These are phyloP conservation scores for Penicillium corylophilum DNA, from an alignment of 2,329 filamentous ascomycete genomes.

Conservation along the genomic window DNA sequence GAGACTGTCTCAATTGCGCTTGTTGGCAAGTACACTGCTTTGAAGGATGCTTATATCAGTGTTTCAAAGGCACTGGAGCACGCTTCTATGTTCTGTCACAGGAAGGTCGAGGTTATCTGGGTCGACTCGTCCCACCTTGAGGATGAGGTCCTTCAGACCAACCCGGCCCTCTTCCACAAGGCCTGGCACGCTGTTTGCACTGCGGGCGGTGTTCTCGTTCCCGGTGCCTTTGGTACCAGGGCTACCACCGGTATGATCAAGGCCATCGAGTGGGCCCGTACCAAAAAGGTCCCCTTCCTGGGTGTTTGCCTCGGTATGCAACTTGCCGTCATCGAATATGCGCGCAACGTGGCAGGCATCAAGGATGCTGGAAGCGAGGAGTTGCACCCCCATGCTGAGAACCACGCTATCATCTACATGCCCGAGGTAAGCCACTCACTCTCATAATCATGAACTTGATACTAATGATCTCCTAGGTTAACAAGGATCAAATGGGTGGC, in stretches of 20 bases:
- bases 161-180: slow-evolving; percentile 75
- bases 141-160: slow-evolving; percentile 56
- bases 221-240: slow-evolving; percentile 77
- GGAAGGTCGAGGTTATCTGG: slow-evolving; percentile 59
- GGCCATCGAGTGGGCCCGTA: slow-evolving; percentile 82
- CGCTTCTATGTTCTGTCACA: slow-evolving; percentile 17
- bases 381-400: slow-evolving; percentile 55
- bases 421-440: slow-evolving; percentile 58
- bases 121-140: slow-evolving; percentile 86
- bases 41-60: slow-evolving; percentile 82
- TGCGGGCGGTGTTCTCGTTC: slow-evolving; percentile 56
- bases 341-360: slow-evolving; percentile 71
- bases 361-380: slow-evolving; percentile 57
- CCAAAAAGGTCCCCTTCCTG: slow-evolving; percentile 76
- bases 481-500: slow-evolving; percentile 73
- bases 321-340: slow-evolving; percentile 85
- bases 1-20: slow-evolving; percentile 77
- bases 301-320: slow-evolving; percentile 94
- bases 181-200: slow-evolving; percentile 79
- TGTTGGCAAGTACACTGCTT: slow-evolving; percentile 86
- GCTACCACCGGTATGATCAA: slow-evolving; percentile 89
- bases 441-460: background rate
- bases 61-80: slow-evolving; percentile 67
- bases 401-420: slow-evolving; percentile 85
- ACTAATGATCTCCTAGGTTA: slow-evolving; percentile 42